Percentiles rank a stretch among this genome's conserved stretches.
Evolutionary conservation across 2,329 filamentous ascomycete species (phyloP).

Genomic region (Apiospora saccharicola): DNA sequence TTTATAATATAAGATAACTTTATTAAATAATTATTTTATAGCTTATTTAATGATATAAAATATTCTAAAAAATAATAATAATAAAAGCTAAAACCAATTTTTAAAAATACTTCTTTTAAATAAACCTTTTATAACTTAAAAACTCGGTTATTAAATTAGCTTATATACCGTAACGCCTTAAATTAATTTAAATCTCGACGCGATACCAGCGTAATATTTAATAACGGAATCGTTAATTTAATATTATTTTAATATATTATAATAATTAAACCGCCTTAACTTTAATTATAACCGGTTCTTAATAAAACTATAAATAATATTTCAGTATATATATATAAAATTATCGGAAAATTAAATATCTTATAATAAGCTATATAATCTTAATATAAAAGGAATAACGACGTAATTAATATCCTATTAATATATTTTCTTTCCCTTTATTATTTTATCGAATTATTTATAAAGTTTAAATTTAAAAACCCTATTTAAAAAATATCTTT

Average conservation of each 20-base stretch:
- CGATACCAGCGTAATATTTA: background rate
- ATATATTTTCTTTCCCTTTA: background rate
- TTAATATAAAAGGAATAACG: background rate
- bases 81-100: no score
- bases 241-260: background rate
- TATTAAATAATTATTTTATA: no score
- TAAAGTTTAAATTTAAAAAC: background rate
- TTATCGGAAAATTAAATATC: background rate
- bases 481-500: background rate
- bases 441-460: no score
- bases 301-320: background rate
- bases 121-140: no score
- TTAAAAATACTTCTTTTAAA: background rate
- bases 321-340: background rate
- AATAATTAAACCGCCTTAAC: background rate
- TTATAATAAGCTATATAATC: background rate
- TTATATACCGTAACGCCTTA: background rate
- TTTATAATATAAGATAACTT: no score
- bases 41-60: no score
- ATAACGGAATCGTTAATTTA: background rate
- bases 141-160: background rate
- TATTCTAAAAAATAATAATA: no score
- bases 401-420: background rate
- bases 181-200: background rate
- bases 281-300: background rate